Percentiles rank a stretch among this genome's conserved stretches.
Evolutionary conservation across 306 rosid species (phyloP).

Genomic region (Rubus parviflorus): DNA sequence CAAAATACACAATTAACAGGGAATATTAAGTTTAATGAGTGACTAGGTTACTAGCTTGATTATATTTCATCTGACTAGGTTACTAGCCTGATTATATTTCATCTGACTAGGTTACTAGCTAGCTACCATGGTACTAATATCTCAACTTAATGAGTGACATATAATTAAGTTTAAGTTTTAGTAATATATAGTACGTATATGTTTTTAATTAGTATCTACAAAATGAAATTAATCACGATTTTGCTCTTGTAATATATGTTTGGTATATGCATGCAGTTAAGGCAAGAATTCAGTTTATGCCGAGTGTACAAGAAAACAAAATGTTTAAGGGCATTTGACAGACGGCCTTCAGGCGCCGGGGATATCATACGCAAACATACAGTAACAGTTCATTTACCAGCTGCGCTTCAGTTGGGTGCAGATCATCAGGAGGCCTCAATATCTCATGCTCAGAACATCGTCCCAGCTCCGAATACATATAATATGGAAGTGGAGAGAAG

Average conservation of each 20-base stretch:
- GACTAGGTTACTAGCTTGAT: too few relatives aligned
- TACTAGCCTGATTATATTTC: too few relatives aligned
- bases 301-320: constrained; percentile 84
- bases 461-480: not conserved
- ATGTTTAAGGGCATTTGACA: constrained; percentile 75
- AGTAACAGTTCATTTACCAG: not conserved
- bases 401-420: not conserved
- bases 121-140: too few relatives aligned
- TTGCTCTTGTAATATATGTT: not conserved
- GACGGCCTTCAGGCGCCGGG: constrained; percentile 42
- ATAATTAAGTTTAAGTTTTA: too few relatives aligned
- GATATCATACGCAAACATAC: not conserved
- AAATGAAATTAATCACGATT: too few relatives aligned
- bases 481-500: constrained; percentile 21
- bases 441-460: not conserved
- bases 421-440: not conserved
- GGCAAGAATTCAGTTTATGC: constrained; percentile 76
- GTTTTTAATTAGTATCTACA: too few relatives aligned
- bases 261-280: constrained; percentile 44
- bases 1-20: not conserved
- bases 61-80: too few relatives aligned
- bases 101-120: too few relatives aligned
- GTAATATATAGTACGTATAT: too few relatives aligned
- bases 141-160: too few relatives aligned
- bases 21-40: too few relatives aligned